A percentile compares a stretch with the other conserved stretches of the same genome.
Conservation (phyloP, 2,329 filamentous ascomycete species). For the Chaetomium sp. region DNA sequence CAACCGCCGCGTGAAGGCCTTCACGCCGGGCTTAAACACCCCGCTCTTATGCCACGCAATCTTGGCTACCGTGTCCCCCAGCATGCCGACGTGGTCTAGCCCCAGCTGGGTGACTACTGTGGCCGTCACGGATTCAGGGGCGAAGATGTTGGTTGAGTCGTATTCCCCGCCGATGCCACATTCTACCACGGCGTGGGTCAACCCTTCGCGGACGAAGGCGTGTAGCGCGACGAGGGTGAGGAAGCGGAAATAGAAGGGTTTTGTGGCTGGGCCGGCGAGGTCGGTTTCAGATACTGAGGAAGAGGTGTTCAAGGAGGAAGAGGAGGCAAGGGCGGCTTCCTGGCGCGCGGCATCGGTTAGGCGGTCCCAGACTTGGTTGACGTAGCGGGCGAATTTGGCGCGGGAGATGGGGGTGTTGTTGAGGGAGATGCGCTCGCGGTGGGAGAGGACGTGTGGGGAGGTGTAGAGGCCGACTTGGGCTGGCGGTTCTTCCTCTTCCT, state of each 20-base stretch:
- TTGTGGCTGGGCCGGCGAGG: slow-evolving; percentile 52
- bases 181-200: slow-evolving; percentile 77
- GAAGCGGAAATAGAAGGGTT: slow-evolving; percentile 90
- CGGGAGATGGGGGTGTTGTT: slow-evolving; percentile 64
- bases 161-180: slow-evolving; percentile 93
- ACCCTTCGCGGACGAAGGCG: slow-evolving; percentile 67
- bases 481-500: slow-evolving; percentile 25
- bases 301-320: neutral
- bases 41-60: slow-evolving; percentile 71
- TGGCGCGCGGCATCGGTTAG: slow-evolving; percentile 36
- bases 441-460: slow-evolving; percentile 76
- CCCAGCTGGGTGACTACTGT: slow-evolving; percentile 60
- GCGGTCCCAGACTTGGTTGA: slow-evolving; percentile 77
- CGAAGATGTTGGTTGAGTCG: slow-evolving; percentile 83
- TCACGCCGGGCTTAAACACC: slow-evolving; percentile 54
- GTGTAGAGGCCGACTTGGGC: slow-evolving; percentile 69
- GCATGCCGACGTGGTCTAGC: slow-evolving; percentile 58
- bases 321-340: slow-evolving; percentile 8
- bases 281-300: slow-evolving; percentile 36
- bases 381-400: slow-evolving; percentile 64
- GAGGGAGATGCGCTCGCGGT: slow-evolving; percentile 78
- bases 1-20: slow-evolving; percentile 18
- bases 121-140: slow-evolving; percentile 46
- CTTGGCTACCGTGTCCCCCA: slow-evolving; percentile 57
- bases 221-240: slow-evolving; percentile 85